A percentile compares a stretch with the other conserved stretches of the same genome.
phyloP scores from a whole-genome alignment of 768 basidiomycete genomes.

The Pleurotus sapidus region DNA sequence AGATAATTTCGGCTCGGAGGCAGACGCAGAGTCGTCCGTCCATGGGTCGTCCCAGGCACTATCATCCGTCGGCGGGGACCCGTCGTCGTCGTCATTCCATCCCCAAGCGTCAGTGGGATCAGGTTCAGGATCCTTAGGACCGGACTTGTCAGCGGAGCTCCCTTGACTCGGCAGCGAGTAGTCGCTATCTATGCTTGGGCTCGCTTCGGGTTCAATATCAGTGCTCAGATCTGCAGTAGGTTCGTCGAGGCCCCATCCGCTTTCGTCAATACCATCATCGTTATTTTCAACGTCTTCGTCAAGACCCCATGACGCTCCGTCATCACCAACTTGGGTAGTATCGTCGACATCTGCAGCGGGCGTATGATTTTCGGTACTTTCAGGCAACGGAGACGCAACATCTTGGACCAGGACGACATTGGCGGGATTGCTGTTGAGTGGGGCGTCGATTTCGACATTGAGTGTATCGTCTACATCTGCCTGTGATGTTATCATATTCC shows the following conservation, averaged over 20 bases:
- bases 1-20: constrained; percentile 9
- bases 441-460: constrained; percentile 32
- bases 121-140: constrained; percentile 25
- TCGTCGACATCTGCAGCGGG: constrained; percentile 9
- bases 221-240: constrained; percentile 10
- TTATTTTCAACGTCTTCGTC: constrained; percentile 35
- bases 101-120: constrained; percentile 71
- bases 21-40: constrained; percentile 40
- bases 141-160: constrained; percentile 12
- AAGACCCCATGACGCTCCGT: constrained; percentile 44
- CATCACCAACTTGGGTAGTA: constrained; percentile 26
- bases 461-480: constrained; percentile 39
- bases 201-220: constrained; percentile 7
- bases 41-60: constrained; percentile 67
- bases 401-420: constrained; percentile 4
- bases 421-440: background rate
- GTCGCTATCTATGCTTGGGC: constrained; percentile 11
- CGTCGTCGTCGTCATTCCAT: constrained; percentile 59
- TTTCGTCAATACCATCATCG: constrained; percentile 33
- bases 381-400: background rate
- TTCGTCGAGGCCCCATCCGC: constrained; percentile 50
- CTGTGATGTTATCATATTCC: constrained; percentile 48
- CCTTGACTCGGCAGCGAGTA: constrained; percentile 8
- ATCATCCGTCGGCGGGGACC: constrained; percentile 19
- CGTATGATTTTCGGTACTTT: background rate